A percentile compares a stretch with the other conserved stretches of the same genome.
Evolutionary conservation across 2,329 filamentous ascomycete genomes (phyloP).

Genomic region (Fusarium austroafricanum): DNA sequence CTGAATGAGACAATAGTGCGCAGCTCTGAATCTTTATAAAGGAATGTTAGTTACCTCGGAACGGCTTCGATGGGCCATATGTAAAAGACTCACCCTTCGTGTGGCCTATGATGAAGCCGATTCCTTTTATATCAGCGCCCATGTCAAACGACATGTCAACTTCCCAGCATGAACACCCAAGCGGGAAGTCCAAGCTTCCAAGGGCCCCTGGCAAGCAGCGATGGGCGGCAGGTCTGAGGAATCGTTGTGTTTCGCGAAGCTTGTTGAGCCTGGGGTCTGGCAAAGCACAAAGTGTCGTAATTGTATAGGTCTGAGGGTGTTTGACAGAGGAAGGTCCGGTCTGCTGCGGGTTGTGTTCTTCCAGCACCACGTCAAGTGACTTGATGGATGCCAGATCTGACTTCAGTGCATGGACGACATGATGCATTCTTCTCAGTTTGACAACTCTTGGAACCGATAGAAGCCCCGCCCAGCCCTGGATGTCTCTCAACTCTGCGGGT

Average conservation of each 20-base stretch:
- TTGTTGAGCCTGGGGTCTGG: not conserved
- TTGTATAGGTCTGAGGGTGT: not conserved
- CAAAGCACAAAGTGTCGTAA: not conserved
- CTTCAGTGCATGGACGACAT: not conserved
- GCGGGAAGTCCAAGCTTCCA: not conserved
- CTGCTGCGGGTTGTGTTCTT: not conserved
- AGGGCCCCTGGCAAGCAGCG: not conserved
- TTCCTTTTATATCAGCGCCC: not conserved
- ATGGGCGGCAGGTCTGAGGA: not conserved
- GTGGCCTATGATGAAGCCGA: not conserved
- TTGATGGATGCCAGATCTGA: not conserved
- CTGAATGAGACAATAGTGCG: not conserved
- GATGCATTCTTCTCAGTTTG: not conserved
- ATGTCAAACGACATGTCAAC: not conserved
- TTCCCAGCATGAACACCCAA: not conserved
- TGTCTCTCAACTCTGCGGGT: not conserved
- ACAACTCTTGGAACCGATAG: not conserved
- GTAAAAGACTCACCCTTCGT: not conserved
- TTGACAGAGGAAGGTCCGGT: fast-evolving
- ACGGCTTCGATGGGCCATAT: fast-evolving
- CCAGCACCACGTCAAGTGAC: not conserved
- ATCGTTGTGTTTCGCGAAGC: not conserved
- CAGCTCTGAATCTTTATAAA: not conserved
- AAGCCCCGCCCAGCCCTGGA: not conserved
- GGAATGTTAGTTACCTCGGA: not conserved